Base-by-base conservation (phyloP, 73 alveolate species). In the Tetrahymena borealis region DNA sequence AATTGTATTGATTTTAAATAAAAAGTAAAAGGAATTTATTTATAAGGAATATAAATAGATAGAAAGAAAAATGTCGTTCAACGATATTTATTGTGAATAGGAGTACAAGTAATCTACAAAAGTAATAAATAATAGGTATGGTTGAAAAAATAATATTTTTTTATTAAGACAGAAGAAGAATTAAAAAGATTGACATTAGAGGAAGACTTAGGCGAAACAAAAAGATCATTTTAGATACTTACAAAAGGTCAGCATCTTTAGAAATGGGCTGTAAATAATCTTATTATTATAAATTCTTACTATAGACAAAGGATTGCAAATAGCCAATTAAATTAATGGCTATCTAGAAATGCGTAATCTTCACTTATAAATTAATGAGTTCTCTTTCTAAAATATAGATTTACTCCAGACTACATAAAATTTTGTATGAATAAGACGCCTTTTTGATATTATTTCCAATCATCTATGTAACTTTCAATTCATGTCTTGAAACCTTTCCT, bases 151-250 rank as follows among this genome's bases (percentile, higher is more conserved):
- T 60, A 60, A 60, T 60, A 32, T 60, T 93, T 79, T 60, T 39
- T 39, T 79, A 39, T 41, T 79, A 43, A 93, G 95, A 93, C 95
- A 79, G 95, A 93, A 85, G 95, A 93, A 41, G 95, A 93, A 90
- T 92, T 93, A 36, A 78, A 85, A 38, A 13, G 78, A 79, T 39
- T 93, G 41, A 93, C 95, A 39, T 78, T 93, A 38, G 95, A 93
- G 90, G 95, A 93, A 28, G 78, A 93, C 91, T 38, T 93, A 91
- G 91, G 93, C 18, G 95, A 93, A 79, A 79, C 78, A 39, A 79
- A 90, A 38, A 93, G 95, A 90, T 91, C 95, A 33, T 43, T 78
- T 60, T 39, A 85, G 13, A 93, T 93, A 38, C 79, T 93, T 11
- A 38, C 41, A 38, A 85, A 60, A 90, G 95, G 95, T 16, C 42